Evolutionary conservation across 2,329 filamentous ascomycete genomes (phyloP), one percentile per base, ranked within the genome.

Genomic region (Trichoderma sp.): DNA sequence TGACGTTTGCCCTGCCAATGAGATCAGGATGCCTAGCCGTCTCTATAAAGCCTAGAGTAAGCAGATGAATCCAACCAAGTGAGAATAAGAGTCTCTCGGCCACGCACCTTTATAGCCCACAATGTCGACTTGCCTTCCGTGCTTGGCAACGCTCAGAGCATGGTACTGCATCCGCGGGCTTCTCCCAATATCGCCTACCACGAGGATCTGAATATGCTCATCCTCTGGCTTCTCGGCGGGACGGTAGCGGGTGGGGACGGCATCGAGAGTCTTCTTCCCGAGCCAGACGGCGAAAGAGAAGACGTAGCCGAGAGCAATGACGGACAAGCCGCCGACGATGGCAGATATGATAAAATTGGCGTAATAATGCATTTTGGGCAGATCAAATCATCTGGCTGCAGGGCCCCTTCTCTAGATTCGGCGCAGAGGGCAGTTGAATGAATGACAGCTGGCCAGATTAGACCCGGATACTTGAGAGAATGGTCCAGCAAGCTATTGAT

Each of bases 151-250:
- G 78, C 95, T 98, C 73, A 97, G 83, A 24, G 95, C 95, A 85
- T 99, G 96, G 75, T 99, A 98, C 77, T 98, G 94, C 95, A 99
- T 99, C 68, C 96, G 93, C 60, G 96, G 96, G 77, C 95, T 98
- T 56, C 94, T 89, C 49, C 96, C 96, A 78, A 99, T 94, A 77
- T 99, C 96, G 55, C 96, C 96, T 32, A 99, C 86, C 21, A 99
- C 96, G 18, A 99, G 85, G 64, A 99, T 88, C 79, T 97, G 93
- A 54, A 95, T 77, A 70, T 82, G 81, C 52, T 83, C 80, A 72
- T 82, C 78, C 26, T 78, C 74, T 46, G 77, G 77, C 14, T 75
- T 75, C 69, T 73, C 73, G 2, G 80, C 74, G 5, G 79, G 78
- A 13, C 64, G 71, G 69, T 82, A 79, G 16, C 79, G 76, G 21